Base-by-base conservation (phyloP, 1,139 yeast species). In the Taphrina deformans region DNA sequence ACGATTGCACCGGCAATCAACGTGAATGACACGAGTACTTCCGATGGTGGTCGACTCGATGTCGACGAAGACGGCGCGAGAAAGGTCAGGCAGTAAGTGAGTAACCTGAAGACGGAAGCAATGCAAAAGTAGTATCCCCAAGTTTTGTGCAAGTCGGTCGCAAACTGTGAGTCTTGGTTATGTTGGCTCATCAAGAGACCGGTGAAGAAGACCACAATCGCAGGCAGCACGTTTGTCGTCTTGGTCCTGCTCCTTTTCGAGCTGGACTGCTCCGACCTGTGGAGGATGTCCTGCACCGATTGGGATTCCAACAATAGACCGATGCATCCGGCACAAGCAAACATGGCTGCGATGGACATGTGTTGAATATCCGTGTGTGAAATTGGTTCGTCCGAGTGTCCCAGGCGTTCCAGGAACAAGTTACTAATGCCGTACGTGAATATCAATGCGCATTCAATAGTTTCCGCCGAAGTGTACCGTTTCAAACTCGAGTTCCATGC, bases 161-260 rank as follows among this genome's bases (percentile, higher is more conserved):
- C 85, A 38, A 88, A 81, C 56, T 75, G 79, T 0, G 93, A 85
- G 2, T 92, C 89, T 76, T 93, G 99, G 58, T 85, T 86, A 76
- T 93, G 99, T 75, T 87, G 89, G 1, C 97, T 90, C 99, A 93
- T 93, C 69, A 93, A 80, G n/a, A 87, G 81, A 27, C 99, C 99
- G 0, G 98, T 93, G 96, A 97, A 93, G 76, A 89, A 93, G 45
- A 93, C 88, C 10, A 96, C 90, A 70, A 93, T 82, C 1, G 90
- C 84, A 1, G 99, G 98, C 83, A 93, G 89, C 23, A 97, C 97
- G 74, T 93, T 93, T 69, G 75, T 69, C 6, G 79, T 75, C 41
- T 7, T 38, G 51, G 23, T 69, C 67, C 55, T 66, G 50, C 44
- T 26, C 6, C 50, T 46, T 26, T 2, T 5, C n/a, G 26, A 2